phyloP scores from a whole-genome alignment of 495 filamentous ascomycete genomes.

The Penicillium turbatum region DNA sequence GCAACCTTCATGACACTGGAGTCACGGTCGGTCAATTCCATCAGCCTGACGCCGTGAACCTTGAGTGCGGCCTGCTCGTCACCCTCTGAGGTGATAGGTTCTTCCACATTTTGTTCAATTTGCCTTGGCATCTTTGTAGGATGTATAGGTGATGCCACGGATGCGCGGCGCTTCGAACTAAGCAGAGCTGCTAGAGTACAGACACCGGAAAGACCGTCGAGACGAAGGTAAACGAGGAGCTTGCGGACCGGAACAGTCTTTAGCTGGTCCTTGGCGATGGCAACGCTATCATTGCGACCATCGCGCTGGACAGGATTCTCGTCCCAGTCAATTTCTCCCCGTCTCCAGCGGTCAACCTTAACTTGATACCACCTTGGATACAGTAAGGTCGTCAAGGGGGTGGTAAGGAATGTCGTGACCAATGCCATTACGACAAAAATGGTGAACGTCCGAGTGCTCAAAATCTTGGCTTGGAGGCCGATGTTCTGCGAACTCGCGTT shows the following conservation, averaged over 20 bases:
- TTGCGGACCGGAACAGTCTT: conserved; percentile 36
- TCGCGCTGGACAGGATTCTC: conserved; percentile 53
- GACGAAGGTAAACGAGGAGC: conserved; percentile 67
- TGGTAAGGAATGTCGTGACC: conserved; percentile 87
- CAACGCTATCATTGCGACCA: conserved; percentile 33
- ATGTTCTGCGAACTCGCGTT: conserved; percentile 65
- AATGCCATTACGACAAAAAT: conserved; percentile 99
- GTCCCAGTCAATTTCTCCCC: conserved; percentile 93
- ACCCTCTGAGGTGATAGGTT: conserved; percentile 20
- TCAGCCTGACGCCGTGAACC: conserved; percentile 78
- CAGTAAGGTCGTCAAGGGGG: conserved; percentile 69
- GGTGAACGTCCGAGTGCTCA: conserved; percentile 84
- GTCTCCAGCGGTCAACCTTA: conserved; percentile 85
- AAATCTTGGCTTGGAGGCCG: conserved; percentile 84
- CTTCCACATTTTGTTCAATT: conserved; percentile 27
- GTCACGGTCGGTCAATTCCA: conserved; percentile 87
- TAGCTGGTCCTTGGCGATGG: conserved; percentile 43
- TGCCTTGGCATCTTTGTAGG: conserved; percentile 34
- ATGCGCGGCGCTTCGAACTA: conserved; percentile 20
- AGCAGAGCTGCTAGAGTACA: conserved; percentile 82
- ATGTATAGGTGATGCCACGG: conserved; percentile 42
- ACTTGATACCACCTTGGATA: conserved; percentile 90
- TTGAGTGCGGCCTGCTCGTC: conserved; percentile 51
- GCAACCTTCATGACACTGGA: conserved; percentile 95
- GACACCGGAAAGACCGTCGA: conserved; percentile 83